Evolutionary conservation across 164 flowering plant genomes (phyloP).

Genomic region (Vitis riparia): DNA sequence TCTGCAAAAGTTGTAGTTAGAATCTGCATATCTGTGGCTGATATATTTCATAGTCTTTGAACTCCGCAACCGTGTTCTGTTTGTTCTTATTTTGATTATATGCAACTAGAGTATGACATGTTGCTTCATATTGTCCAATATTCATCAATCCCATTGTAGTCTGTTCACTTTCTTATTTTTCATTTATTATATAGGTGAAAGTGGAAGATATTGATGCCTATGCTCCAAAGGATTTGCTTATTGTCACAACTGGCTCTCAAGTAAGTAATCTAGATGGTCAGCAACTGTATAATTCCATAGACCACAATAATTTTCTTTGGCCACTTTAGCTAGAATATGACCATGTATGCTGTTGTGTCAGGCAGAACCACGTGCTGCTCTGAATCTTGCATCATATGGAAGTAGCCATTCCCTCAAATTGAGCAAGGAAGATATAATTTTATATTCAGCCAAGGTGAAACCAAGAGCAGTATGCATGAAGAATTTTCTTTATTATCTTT

Average conservation of each 20-base stretch:
- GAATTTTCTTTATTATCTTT: no score
- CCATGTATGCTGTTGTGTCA: conserved; percentile 48
- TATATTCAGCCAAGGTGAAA: conserved; percentile 97
- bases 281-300: background rate
- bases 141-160: background rate
- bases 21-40: no score
- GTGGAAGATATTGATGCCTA: conserved; percentile 93
- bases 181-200: conserved; percentile 60
- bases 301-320: background rate
- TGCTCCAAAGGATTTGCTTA: conserved; percentile 91
- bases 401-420: conserved; percentile 90
- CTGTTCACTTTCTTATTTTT: background rate
- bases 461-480: no score
- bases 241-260: conserved; percentile 99
- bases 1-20: no score
- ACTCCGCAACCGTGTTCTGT: no score
- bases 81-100: no score
- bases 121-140: no score
- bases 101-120: no score
- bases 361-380: conserved; percentile 99
- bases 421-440: conserved; percentile 82
- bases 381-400: conserved; percentile 97
- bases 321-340: conserved; percentile 23
- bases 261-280: conserved; percentile 45
- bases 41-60: no score